Evolutionary conservation across 305 asterid genomes (phyloP), one percentile per base, ranked within the genome.

Genomic region (Solanum aculeatissimum): DNA sequence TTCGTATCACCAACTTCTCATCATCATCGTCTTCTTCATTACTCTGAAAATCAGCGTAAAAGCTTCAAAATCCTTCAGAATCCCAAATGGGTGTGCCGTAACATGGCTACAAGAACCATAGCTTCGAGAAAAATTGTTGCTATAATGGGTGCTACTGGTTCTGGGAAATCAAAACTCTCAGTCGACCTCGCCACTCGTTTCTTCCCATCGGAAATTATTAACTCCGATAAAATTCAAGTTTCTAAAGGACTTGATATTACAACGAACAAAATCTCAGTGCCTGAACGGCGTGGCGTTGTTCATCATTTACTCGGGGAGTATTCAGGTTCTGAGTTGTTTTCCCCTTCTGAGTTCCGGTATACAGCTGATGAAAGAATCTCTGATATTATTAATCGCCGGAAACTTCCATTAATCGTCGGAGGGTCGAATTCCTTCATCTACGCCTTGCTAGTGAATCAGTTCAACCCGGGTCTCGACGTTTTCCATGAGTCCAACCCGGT

Each of bases 61-160:
- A 12, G 6, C 27, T 8, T 43, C 80, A 43, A 72, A 13, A 38
- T n/a, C 35, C 6, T 55, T 19, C 83, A 58, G 80, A 74, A 82
- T 80, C 78, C 81, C 87, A 78, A 68, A 86, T 83, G 88, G 72
- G 88, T 66, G 51, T 87, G 84, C 85, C 87, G 27, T 85, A 43
- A 65, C 79, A 85, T 40, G 23, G 60, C 85, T 65, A 66, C 85
- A 25, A 38, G 38, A 15, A 13, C 29, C 53, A 15, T 58, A 72
- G 88, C 68, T 11, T 9, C 82, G 49, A 90, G 82, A 58, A 92
- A 90, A 65, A 68, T 96, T 55, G 91, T 96, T 15, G 93, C 92
- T 9, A 86, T 96, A 9, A 89, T 96, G 94, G 99, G 99, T 15
- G 92, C 98, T 57, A 96, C 99, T 0, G 99, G 98, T 62, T 93